Evolutionary conservation across 2,329 filamentous ascomycete species (phyloP).

Genomic region (Lanzia echinophila): DNA sequence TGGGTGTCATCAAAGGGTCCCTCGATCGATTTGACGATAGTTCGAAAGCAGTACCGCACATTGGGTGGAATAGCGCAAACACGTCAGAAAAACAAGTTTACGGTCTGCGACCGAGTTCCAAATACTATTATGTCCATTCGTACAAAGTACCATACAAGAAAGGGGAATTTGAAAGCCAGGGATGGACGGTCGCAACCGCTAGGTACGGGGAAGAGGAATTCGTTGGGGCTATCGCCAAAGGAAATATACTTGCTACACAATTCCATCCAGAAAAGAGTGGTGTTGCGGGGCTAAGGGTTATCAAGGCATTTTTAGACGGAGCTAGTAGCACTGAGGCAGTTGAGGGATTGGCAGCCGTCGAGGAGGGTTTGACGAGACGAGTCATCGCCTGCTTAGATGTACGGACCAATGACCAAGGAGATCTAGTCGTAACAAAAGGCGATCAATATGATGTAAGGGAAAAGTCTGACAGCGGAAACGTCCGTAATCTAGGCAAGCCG

Average conservation of each 20-base stretch:
- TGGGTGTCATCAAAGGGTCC: conserved; percentile 65
- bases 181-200: conserved; percentile 89
- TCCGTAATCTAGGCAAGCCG: conserved; percentile 93
- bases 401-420: conserved; percentile 85
- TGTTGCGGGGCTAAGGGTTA: conserved; percentile 72
- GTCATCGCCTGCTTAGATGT: conserved; percentile 97
- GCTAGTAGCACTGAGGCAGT: conserved; percentile 33
- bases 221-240: conserved; percentile 79
- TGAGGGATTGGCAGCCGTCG: conserved; percentile 24
- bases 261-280: conserved; percentile 99
- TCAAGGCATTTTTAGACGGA: conserved; percentile 82
- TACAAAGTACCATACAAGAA: conserved; percentile 74
- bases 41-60: conserved; percentile 91
- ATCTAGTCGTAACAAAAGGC: conserved; percentile 95
- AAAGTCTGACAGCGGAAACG: conserved; percentile 59
- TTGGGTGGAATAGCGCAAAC: conserved; percentile 94
- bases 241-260: conserved; percentile 84
- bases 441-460: conserved; percentile 98
- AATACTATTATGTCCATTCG: conserved; percentile 98
- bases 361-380: conserved; percentile 76
- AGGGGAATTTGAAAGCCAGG: conserved; percentile 68
- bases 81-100: conserved; percentile 60
- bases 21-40: conserved; percentile 71
- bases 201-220: conserved; percentile 86
- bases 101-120: conserved; percentile 71